Evolutionary conservation across 2,329 filamentous ascomycete genomes (phyloP).

Genomic region (Fusarium guadeloupense): DNA sequence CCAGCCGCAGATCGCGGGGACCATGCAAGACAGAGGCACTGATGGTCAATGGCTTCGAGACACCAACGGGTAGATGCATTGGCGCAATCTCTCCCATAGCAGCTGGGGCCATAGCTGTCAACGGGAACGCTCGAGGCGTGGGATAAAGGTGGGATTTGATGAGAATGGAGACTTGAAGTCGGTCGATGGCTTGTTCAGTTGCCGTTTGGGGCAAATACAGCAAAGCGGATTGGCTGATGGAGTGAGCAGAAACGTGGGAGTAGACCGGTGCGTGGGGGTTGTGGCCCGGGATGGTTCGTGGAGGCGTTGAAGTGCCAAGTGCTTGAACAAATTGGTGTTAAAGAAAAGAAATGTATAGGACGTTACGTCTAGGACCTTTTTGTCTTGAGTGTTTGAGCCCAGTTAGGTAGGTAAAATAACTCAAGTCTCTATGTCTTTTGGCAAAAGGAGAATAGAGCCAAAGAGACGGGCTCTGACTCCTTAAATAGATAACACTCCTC

Average conservation of each 20-base stretch:
- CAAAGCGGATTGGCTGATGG: conserved; percentile 44
- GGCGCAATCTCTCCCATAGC: conserved; percentile 56
- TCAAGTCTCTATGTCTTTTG: conserved; percentile 25
- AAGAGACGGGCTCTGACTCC: conserved; percentile 39
- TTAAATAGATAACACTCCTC: conserved; percentile 42
- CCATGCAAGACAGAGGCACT: conserved; percentile 67
- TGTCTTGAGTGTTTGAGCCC: conserved; percentile 24
- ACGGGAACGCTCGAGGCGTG: conserved; percentile 57
- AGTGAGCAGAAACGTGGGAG: conserved; percentile 40
- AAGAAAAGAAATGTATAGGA: conserved; percentile 19
- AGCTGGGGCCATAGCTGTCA: conserved; percentile 59
- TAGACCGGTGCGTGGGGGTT: conserved; percentile 41
- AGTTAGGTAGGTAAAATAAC: conserved; percentile 15
- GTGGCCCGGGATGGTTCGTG: conserved; percentile 37
- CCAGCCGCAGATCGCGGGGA: conserved; percentile 65
- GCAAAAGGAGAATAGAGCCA: conserved; percentile 17
- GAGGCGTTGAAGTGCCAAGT: conserved; percentile 39
- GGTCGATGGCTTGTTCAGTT: conserved; percentile 45
- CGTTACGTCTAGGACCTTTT: conserved; percentile 22
- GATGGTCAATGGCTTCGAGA: conserved; percentile 56
- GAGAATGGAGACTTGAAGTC: conserved; percentile 39
- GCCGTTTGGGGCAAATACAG: conserved; percentile 44
- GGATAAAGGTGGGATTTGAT: conserved; percentile 65
- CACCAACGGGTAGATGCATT: conserved; percentile 55
- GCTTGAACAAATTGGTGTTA: conserved; percentile 22